Base-by-base conservation (phyloP, 768 basidiomycete genomes). In the Pleurotus ostreatus region DNA sequence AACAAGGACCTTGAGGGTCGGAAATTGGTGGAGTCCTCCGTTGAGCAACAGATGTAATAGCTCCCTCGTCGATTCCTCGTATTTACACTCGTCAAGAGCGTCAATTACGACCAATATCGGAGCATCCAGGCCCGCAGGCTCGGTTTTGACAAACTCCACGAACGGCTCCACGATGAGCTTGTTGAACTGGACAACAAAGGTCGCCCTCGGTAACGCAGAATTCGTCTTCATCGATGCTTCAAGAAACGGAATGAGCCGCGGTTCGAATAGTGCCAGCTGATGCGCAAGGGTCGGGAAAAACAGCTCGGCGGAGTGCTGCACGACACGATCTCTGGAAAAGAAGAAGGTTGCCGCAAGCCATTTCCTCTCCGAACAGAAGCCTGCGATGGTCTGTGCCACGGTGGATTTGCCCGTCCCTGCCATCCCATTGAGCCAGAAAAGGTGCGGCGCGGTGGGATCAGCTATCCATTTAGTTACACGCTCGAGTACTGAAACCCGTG, bases 331-430 rank as follows among this genome's bases (percentile, higher is more conserved):
- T n/a, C 66, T 59, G 0, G 67, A 72, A 61, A 74, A 72, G 58
- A 74, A 74, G 60, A 71, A 74, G 46, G 67, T 69, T 0, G 68
- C 71, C 26, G 67, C 68, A 8, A 73, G 63, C 5, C 13, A 49
- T 15, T 55, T 59, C 30, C 22, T 20, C 34, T 43, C 57, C 54
- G 41, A 61, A 23, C 65, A 60, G 1, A 13, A 13, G 15, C 65
- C 63, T 6, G 67, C 65, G 16, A 66, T 61, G 4, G 67, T 65
- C 22, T 62, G 66, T 9, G 63, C 62, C 11, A 70, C 61, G 4
- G 66, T 63, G 4, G 64, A 61, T 53, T 70, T 70, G 3, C 67
- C 67, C n/a, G 62, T 57, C 2, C 69, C 69, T 6, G 57, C 56
- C 11, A 39, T 25, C 62, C 67, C 67, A 45, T 61, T 57, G 18